Conservation (phyloP, 2,329 filamentous ascomycete species). For the Monilinia polystroma region DNA sequence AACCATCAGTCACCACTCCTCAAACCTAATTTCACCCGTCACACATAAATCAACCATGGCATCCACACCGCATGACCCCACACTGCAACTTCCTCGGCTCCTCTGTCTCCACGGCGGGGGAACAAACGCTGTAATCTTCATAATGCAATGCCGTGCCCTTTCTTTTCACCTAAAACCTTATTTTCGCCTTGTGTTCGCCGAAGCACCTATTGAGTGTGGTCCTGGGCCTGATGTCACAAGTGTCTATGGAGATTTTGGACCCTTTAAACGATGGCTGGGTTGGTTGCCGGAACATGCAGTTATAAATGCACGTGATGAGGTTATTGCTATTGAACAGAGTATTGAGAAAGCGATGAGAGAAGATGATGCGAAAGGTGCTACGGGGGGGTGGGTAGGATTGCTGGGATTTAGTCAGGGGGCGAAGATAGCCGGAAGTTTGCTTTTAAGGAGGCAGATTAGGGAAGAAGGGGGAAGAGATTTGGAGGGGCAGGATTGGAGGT, state of each 20-base stretch:
- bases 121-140: conserved; percentile 69
- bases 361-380: conserved; percentile 49
- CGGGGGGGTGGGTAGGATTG: conserved; percentile 59
- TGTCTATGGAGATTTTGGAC: conserved; percentile 65
- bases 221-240: conserved; percentile 60
- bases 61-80: conserved; percentile 19
- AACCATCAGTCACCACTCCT: neutral
- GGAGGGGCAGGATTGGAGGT: conserved; percentile 47
- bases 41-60: neutral
- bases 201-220: conserved; percentile 64
- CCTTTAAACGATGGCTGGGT: conserved; percentile 64
- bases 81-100: conserved; percentile 55
- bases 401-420: conserved; percentile 68
- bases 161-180: conserved; percentile 32
- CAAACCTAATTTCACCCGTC: neutral
- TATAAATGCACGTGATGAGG: conserved; percentile 45
- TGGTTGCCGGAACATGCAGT: conserved; percentile 59
- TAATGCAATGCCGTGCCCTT: conserved; percentile 59
- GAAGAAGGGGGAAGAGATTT: conserved; percentile 18
- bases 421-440: conserved; percentile 58
- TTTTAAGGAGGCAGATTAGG: conserved; percentile 57
- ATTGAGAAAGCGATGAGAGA: conserved; percentile 50
- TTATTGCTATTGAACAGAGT: conserved; percentile 44
- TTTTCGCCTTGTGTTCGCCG: conserved; percentile 71
- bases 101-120: conserved; percentile 82